These are phyloP conservation scores for Blepharisma stoltei DNA, from an alignment of 73 alveolate genomes.

Conservation along the genomic window DNA sequence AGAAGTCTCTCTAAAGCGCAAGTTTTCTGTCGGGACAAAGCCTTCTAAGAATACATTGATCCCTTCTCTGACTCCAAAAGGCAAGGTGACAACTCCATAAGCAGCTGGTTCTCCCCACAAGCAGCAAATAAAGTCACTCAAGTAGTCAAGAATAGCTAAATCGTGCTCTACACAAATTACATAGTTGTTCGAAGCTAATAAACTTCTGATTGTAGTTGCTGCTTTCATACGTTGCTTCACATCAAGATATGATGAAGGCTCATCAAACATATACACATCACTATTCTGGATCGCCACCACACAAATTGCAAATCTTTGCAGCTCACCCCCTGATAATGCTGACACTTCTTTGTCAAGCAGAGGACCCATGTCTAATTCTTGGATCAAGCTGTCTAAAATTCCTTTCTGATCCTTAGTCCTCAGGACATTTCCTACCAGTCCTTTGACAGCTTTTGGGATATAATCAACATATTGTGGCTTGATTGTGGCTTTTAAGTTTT, in stretches of 20 bases:
- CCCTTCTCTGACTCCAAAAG: conserved; percentile 99
- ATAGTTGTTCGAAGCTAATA: conserved; percentile 80
- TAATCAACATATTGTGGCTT: conserved; percentile 98
- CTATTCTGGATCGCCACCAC: conserved; percentile 92
- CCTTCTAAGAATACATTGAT: conserved; percentile 98
- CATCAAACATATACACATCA: conserved; percentile 99
- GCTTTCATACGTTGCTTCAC: conserved; percentile 95
- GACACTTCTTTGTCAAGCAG: conserved; percentile 90
- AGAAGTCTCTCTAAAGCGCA: conserved; percentile 96
- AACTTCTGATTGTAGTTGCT: conserved; percentile 85
- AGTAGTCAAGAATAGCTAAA: conserved; percentile 95
- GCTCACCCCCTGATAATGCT: conserved; percentile 97
- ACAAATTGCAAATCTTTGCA: conserved; percentile 96
- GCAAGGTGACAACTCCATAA: conserved; percentile 99
- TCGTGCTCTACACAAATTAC: conserved; percentile 97
- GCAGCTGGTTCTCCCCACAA: conserved; percentile 98
- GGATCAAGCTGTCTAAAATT: conserved; percentile 37
- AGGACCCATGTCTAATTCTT: conserved; percentile 74
- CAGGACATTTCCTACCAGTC: conserved; percentile 81
- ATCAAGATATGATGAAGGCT: conserved; percentile 97
- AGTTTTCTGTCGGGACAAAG: conserved; percentile 98
- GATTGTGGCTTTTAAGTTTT: conserved; percentile 90
- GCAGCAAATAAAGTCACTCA: conserved; percentile 98
- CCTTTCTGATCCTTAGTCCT: conserved; percentile 78
- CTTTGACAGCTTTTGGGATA: conserved; percentile 91